phyloP scores from a whole-genome alignment of 352 stramenopile genomes.

The Pythium biforme region DNA sequence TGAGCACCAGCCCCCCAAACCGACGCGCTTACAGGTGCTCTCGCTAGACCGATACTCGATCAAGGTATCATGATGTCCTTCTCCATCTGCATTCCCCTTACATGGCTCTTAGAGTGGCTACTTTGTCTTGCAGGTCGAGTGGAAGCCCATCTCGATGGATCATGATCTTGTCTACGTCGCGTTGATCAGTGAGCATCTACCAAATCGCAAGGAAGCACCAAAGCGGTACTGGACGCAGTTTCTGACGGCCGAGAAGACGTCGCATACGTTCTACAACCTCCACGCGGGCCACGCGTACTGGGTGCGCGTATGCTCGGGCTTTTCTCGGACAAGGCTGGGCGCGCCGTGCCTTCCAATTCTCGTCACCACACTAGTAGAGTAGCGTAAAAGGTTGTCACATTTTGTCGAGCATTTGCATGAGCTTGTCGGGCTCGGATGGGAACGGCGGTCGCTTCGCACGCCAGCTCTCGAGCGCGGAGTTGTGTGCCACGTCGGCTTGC shows the following conservation, averaged over 20 bases:
- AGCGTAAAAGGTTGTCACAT: not conserved
- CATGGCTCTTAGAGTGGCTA: no score
- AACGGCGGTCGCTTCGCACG: constrained; percentile 30
- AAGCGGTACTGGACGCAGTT: constrained; percentile 25
- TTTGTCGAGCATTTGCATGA: constrained; percentile 3
- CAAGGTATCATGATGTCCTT: constrained; percentile 23
- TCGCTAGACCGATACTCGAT: constrained; percentile 26
- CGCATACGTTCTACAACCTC: constrained; percentile 34
- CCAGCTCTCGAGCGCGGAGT: constrained; percentile 36
- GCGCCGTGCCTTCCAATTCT: constrained; percentile 29
- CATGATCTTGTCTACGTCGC: constrained; percentile 32
- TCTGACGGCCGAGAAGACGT: constrained; percentile 22
- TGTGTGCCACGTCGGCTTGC: constrained; percentile 36
- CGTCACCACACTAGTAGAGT: constrained; percentile 3
- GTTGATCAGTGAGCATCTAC: constrained; percentile 28
- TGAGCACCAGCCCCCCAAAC: constrained; percentile 23
- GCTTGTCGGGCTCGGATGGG: constrained; percentile 14
- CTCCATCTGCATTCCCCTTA: not conserved
- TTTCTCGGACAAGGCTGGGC: constrained; percentile 27
- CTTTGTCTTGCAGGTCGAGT: constrained; percentile 32
- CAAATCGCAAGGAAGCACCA: not conserved
- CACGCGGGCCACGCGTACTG: constrained; percentile 27
- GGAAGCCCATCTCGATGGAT: constrained; percentile 25
- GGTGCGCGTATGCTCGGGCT: constrained; percentile 33
- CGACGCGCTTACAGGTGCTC: constrained; percentile 24